phyloP scores from a whole-genome alignment of 306 rosid species.

The Abrus pulchellus region DNA sequence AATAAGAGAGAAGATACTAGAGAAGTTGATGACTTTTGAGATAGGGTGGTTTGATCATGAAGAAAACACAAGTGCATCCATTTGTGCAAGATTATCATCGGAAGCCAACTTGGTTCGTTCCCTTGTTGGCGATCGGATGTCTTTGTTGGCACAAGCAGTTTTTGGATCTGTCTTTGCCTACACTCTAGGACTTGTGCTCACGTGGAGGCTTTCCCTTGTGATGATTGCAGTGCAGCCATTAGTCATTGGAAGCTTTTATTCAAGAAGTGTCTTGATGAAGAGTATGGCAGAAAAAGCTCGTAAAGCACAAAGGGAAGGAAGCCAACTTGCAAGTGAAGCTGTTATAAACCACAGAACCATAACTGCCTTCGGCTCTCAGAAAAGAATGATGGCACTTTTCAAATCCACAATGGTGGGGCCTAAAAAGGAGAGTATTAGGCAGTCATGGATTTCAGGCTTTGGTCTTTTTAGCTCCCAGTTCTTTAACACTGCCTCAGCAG shows the following conservation, averaged over 20 bases:
- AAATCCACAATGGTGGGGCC: conserved; percentile 69
- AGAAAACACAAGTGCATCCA: conserved; percentile 89
- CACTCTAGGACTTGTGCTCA: conserved; percentile 69
- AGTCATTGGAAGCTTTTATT: conserved; percentile 88
- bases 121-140: conserved; percentile 85
- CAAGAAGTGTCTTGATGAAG: conserved; percentile 87
- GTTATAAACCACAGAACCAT: conserved; percentile 86
- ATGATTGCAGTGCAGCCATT: conserved; percentile 93
- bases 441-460: conserved; percentile 84
- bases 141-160: conserved; percentile 78
- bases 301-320: conserved; percentile 84
- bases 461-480: conserved; percentile 90
- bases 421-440: conserved; percentile 75
- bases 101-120: conserved; percentile 90
- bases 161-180: conserved; percentile 81
- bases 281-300: conserved; percentile 74
- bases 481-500: conserved; percentile 81
- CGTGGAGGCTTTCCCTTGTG: conserved; percentile 88
- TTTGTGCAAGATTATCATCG: conserved; percentile 81
- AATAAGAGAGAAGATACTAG: conserved; percentile 75
- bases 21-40: conserved; percentile 79
- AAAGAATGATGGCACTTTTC: conserved; percentile 76
- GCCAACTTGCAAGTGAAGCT: conserved; percentile 93
- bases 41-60: conserved; percentile 91
- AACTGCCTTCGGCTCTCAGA: conserved; percentile 88